A percentile compares a stretch with the other conserved stretches of the same genome.
These are phyloP conservation scores for Dacryopinax primogenitus DNA, from an alignment of 768 basidiomycete genomes.

Conservation along the genomic window DNA sequence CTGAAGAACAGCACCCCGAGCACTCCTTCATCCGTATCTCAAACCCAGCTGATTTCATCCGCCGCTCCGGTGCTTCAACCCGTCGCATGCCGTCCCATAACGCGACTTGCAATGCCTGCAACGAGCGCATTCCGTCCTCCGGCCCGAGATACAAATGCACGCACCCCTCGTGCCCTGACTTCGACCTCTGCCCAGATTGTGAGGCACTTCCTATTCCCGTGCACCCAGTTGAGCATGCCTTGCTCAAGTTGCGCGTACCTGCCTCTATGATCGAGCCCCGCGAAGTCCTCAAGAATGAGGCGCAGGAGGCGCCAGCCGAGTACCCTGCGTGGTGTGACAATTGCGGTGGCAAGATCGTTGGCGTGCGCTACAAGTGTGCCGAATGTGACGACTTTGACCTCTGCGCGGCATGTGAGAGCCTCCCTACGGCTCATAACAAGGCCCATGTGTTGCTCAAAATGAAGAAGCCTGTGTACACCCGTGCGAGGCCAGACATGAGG, in stretches of 20 bases:
- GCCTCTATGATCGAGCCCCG: conserved; percentile 13
- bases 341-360: conserved; percentile 21
- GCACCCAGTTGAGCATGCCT: conserved; percentile 56
- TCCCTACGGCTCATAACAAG: conserved; percentile 61
- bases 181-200: conserved; percentile 66
- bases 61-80: not conserved
- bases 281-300: conserved; percentile 7
- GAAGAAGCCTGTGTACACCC: conserved; percentile 23
- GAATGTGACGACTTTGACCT: conserved; percentile 22
- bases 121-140: conserved; percentile 31
- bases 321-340: conserved; percentile 20
- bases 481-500: not conserved
- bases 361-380: conserved; percentile 24
- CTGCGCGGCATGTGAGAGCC: conserved; percentile 64
- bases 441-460: conserved; percentile 69
- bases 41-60: conserved; percentile 38
- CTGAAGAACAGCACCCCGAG: conserved; percentile 55
- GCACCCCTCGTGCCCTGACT: conserved; percentile 63
- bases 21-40: conserved; percentile 60
- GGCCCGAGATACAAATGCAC: conserved; percentile 78
- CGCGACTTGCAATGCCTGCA: conserved; percentile 55
- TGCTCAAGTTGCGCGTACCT: conserved; percentile 53
- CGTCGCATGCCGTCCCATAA: conserved; percentile 28
- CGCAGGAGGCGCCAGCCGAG: not conserved
- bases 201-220: conserved; percentile 67